These are phyloP conservation scores for Favolaschia claudopus DNA, from an alignment of 768 basidiomycete genomes.

Conservation along the genomic window DNA sequence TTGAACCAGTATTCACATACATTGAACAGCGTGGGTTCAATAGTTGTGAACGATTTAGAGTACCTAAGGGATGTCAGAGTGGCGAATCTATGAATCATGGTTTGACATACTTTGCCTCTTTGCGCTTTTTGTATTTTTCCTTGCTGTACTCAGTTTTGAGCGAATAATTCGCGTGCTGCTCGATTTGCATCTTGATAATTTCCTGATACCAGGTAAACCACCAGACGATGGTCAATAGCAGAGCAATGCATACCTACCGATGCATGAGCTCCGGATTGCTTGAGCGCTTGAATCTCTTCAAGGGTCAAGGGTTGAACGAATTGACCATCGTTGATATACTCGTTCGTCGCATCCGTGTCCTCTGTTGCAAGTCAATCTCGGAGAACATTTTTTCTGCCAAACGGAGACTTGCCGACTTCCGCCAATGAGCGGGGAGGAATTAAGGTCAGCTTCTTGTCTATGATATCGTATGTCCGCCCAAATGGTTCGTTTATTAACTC, in stretches of 20 bases:
- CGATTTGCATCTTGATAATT: conserved; percentile 94
- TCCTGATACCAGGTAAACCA: conserved; percentile 60
- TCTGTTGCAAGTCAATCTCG: conserved; percentile 53
- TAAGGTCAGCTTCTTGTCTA: conserved; percentile 70
- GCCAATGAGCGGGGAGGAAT: conserved; percentile 70
- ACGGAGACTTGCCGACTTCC: conserved; percentile 74
- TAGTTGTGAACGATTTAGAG: conserved; percentile 83
- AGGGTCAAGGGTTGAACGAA: conserved; percentile 84
- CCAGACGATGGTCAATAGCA: not conserved
- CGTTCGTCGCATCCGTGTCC: conserved; percentile 97
- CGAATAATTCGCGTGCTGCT: conserved; percentile 88
- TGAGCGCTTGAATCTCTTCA: conserved; percentile 84
- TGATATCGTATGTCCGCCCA: conserved; percentile 89
- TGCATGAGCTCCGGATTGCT: conserved; percentile 82
- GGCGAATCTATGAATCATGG: not conserved
- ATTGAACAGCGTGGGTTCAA: conserved; percentile 88
- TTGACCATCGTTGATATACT: conserved; percentile 89
- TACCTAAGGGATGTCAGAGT: conserved; percentile 59
- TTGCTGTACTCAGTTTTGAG: conserved; percentile 98
- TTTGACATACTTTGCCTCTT: conserved; percentile 87
- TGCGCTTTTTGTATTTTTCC: conserved; percentile 96
- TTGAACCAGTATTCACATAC: conserved; percentile 89
- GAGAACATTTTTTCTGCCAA: not conserved
- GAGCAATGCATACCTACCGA: conserved; percentile 54
- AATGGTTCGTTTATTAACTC: conserved; percentile 85